phyloP scores from a whole-genome alignment of 2,329 filamentous ascomycete species.

The Phaeoacremonium minimum region DNA sequence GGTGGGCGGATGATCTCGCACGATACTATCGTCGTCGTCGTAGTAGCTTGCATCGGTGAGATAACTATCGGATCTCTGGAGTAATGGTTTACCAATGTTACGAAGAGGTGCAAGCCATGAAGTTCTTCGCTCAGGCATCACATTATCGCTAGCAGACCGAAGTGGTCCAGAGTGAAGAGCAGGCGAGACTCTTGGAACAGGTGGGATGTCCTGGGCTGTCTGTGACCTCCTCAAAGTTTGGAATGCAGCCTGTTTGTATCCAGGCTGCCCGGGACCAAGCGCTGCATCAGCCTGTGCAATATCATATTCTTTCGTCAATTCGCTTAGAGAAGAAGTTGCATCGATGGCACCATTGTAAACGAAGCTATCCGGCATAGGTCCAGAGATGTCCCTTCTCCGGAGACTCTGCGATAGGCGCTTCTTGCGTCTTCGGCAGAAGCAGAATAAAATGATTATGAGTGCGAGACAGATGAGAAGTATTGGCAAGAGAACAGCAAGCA shows the following conservation, averaged over 20 bases:
- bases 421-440: constrained; percentile 19
- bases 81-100: constrained; percentile 7
- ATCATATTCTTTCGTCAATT: constrained; percentile 11
- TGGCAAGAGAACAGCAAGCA: constrained; percentile 40
- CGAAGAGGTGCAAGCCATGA: constrained; percentile 8
- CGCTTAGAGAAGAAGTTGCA: constrained; percentile 10
- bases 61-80: constrained; percentile 12
- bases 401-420: constrained; percentile 10
- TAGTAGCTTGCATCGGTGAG: constrained; percentile 17
- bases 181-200: too few species aligned
- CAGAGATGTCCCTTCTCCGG: constrained; percentile 21
- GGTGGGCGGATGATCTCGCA: constrained; percentile 8
- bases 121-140: constrained; percentile 3
- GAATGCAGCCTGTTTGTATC: too few species aligned
- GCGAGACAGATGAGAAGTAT: constrained; percentile 30
- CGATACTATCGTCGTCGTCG: constrained; percentile 12
- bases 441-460: constrained; percentile 22
- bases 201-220: too few species aligned
- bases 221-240: too few species aligned
- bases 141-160: too few species aligned
- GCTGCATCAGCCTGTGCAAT: constrained; percentile 1
- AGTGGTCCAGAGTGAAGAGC: too few species aligned
- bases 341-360: constrained; percentile 15
- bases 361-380: constrained; percentile 22
- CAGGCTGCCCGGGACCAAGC: too few species aligned